Conservation (phyloP, 2,329 filamentous ascomycete genomes). For the Paracamarosporium sp. region DNA sequence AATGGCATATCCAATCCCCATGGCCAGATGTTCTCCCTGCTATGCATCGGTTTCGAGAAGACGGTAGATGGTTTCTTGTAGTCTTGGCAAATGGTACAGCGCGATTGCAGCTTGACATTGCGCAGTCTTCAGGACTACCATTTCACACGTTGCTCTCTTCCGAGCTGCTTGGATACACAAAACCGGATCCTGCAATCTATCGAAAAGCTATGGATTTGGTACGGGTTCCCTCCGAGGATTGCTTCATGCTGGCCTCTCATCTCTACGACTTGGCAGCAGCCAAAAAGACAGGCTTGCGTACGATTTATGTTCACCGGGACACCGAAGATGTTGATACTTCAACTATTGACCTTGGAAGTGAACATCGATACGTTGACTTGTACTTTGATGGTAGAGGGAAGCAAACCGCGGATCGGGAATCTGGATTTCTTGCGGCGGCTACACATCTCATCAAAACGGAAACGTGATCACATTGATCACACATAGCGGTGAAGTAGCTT, state of each 20-base stretch:
- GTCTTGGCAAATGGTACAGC: conserved; percentile 64
- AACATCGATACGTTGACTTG: conserved; percentile 51
- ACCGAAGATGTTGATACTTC: conserved; percentile 62
- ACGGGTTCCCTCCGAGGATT: conserved; percentile 54
- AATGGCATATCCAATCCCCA: conserved; percentile 59
- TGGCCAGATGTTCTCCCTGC: conserved; percentile 60
- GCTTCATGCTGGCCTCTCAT: conserved; percentile 62
- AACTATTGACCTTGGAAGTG: conserved; percentile 47
- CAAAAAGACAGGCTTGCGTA: conserved; percentile 57
- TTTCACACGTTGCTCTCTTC: conserved; percentile 63
- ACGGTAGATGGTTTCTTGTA: conserved; percentile 46
- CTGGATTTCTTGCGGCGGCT: conserved; percentile 5
- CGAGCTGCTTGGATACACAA: conserved; percentile 54
- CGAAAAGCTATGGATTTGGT: conserved; percentile 54
- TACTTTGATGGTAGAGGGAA: conserved; percentile 31
- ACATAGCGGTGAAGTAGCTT: not conserved
- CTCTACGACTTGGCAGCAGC: conserved; percentile 61
- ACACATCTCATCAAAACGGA: not conserved
- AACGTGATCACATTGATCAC: not conserved
- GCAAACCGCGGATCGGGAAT: not conserved
- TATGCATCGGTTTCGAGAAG: conserved; percentile 49
- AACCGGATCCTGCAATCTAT: conserved; percentile 58
- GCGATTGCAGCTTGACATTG: conserved; percentile 61
- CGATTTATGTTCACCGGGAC: conserved; percentile 60
- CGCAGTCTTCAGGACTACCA: conserved; percentile 53